These are phyloP conservation scores for Modicella reniformis DNA, from an alignment of 371 early-diverging fungal species.

Conservation along the genomic window DNA sequence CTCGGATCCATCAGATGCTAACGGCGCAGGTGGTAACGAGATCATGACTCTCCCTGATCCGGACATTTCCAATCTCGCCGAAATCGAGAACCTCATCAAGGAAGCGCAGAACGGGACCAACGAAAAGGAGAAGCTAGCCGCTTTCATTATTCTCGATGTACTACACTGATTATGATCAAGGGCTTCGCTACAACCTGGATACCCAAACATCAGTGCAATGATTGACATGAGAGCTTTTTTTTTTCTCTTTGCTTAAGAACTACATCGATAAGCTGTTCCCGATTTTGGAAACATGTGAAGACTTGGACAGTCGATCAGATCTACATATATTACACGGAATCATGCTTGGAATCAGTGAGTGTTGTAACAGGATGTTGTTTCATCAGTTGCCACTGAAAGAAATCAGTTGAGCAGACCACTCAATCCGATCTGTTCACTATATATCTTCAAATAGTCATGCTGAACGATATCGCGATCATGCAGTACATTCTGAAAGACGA, in stretches of 20 bases:
- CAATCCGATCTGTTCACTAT: neutral
- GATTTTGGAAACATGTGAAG: constrained; percentile 83
- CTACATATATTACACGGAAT: constrained; percentile 77
- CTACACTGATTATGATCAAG: neutral
- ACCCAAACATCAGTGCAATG: no score
- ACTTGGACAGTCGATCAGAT: constrained; percentile 80
- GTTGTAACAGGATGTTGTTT: neutral
- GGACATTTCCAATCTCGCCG: constrained; percentile 69
- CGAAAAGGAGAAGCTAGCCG: constrained; percentile 63
- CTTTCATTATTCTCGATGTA: constrained; percentile 62
- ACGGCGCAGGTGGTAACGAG: constrained; percentile 43
- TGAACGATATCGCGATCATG: constrained; percentile 75
- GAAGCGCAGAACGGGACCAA: constrained; percentile 56
- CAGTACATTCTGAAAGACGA: constrained; percentile 81
- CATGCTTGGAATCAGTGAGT: constrained; percentile 77
- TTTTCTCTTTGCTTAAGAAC: constrained; percentile 55
- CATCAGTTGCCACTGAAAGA: neutral
- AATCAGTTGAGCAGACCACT: neutral
- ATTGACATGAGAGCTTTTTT: neutral
- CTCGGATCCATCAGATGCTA: constrained; percentile 46
- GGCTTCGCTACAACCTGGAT: neutral
- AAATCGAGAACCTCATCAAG: constrained; percentile 65
- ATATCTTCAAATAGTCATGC: constrained; percentile 55
- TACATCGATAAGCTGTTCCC: constrained; percentile 78
- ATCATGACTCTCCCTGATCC: constrained; percentile 67